phyloP scores from a whole-genome alignment of 768 basidiomycete genomes.

The Paxillus ammoniavirescens region DNA sequence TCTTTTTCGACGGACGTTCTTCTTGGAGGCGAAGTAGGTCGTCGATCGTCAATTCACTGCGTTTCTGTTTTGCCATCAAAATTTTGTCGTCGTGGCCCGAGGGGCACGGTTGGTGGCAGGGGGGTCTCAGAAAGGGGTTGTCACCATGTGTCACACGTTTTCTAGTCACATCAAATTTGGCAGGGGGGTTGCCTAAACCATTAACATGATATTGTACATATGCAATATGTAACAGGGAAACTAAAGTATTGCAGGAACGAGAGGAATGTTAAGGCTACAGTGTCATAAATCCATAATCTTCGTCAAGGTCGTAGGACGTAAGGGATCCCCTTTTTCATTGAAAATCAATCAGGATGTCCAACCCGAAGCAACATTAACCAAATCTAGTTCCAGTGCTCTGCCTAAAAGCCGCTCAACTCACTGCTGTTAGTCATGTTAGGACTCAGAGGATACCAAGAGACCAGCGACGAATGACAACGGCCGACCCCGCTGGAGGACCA shows the following conservation, averaged over 20 bases:
- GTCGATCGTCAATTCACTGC: slow-evolving; percentile 37
- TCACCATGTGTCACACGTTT: neutral
- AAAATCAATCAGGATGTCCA: neutral
- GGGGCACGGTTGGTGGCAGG: too few species aligned
- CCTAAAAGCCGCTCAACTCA: neutral
- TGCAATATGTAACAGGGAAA: neutral
- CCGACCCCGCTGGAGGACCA: neutral
- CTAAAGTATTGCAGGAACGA: neutral
- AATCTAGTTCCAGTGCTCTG: neutral
- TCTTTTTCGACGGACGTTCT: slow-evolving; percentile 38
- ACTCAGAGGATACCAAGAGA: neutral
- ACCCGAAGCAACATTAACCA: neutral
- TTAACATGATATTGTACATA: neutral
- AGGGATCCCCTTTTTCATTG: too few species aligned
- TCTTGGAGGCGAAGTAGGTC: slow-evolving; percentile 49
- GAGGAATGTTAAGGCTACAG: neutral
- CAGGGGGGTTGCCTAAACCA: too few species aligned
- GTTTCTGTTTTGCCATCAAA: slow-evolving; percentile 17
- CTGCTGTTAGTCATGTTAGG: neutral
- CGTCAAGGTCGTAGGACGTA: neutral
- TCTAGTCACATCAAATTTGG: too few species aligned
- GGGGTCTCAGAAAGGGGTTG: neutral
- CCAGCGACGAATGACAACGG: slow-evolving; percentile 2
- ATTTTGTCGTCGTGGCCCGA: neutral
- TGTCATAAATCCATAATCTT: neutral